Base-by-base conservation (phyloP, 1,139 yeast species). In the Kluyveromyces sp. region DNA sequence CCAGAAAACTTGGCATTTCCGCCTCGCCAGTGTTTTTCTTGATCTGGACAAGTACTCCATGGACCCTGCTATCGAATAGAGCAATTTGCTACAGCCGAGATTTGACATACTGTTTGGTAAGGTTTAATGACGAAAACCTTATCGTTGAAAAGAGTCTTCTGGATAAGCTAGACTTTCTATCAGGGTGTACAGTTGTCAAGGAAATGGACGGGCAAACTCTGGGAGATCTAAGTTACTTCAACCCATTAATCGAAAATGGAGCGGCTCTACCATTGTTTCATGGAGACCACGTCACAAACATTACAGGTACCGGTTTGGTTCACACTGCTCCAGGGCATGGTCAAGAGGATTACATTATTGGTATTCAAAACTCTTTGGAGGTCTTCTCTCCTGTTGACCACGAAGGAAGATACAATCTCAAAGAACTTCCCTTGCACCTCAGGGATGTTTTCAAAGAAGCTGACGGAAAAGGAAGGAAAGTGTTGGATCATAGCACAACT, bases 311-410 rank as follows among this genome's bases (percentile, higher is more conserved):
- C 0, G 99, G 98, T 1, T 67, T 94, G 13, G 99, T 92, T 1
- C 99, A 92, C 58, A 85, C 88, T 15, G 97, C 98, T 0, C 97
- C 98, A 1, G 97, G 96, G 0, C 98, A 92, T 62, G 99, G 99
- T 54, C 78, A 82, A 56, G 98, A 94, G 52, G 99, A 92, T 68
- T 89, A 86, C 60, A 57, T 82, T 19, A 71, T 83, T 26, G 94
- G 95, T 20, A 65, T 74, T 46, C 64, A 70, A 18, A 67, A 83
- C 49, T 70, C 69, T 0, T 70, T 94, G 28, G 69, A 65, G 8
- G 75, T 86, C 1, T 74, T 70, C 48, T 86, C 96, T 0, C 86
- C 92, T 0, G 94, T 92, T 2, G 88, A 92, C 58, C 76, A 74
- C 46, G 66, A 69, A 44, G 98, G 98, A 1, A 70, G 70, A 49